These are phyloP conservation scores for Phytophthora aleatoria DNA, from an alignment of 352 stramenopile species.

Conservation along the genomic window DNA sequence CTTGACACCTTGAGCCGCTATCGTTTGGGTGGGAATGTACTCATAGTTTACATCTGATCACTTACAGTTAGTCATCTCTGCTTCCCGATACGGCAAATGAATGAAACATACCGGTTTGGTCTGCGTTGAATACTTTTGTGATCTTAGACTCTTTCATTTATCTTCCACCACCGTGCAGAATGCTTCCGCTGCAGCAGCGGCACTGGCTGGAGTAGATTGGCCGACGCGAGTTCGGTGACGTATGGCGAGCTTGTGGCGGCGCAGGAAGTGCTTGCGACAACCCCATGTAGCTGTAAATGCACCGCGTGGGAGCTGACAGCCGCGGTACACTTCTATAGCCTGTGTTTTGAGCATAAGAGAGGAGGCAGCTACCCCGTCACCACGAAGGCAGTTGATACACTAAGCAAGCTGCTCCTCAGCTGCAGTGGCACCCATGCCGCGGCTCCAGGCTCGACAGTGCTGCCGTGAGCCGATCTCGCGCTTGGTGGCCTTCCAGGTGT, in stretches of 20 bases:
- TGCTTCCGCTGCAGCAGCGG: neutral
- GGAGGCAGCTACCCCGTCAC: neutral
- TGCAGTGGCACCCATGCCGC: neutral
- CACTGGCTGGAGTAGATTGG: conserved; percentile 4
- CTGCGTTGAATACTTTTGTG: conserved; percentile 13
- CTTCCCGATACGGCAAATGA: neutral
- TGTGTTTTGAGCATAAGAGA: neutral
- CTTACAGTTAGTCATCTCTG: neutral
- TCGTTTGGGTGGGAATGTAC: conserved; percentile 26
- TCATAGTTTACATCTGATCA: conserved; percentile 27
- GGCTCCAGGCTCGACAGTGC: neutral
- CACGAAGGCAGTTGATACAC: neutral
- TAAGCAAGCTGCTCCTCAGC: neutral
- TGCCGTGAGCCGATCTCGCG: neutral
- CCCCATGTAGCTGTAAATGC: conserved; percentile 4
- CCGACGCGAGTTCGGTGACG: neutral
- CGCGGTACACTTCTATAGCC: neutral
- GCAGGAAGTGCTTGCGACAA: conserved; percentile 8
- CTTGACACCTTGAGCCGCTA: conserved; percentile 12
- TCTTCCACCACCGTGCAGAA: conserved; percentile 6
- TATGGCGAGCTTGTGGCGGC: conserved; percentile 13
- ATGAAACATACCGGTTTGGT: conserved; percentile 17
- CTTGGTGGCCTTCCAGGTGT: neutral
- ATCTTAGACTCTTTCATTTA: conserved; percentile 16
- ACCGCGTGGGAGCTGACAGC: neutral